Evolutionary conservation across 768 basidiomycete genomes (phyloP), one percentile per base, ranked within the genome.

Genomic region (Clathrus columnatus): DNA sequence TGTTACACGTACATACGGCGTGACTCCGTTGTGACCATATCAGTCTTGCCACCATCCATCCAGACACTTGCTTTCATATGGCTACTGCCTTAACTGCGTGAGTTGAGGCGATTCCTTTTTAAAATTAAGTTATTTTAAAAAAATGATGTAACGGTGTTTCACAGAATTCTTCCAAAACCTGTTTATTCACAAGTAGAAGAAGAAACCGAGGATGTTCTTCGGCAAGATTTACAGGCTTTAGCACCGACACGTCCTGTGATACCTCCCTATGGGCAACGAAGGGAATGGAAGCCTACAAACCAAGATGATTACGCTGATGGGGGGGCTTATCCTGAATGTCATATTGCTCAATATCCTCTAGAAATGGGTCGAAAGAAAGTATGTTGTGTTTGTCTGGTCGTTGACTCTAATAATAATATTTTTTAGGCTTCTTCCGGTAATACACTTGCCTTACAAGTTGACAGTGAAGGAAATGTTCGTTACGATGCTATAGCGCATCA

Each of bases 401-500:
- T 57, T 24, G 23, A 32, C 30, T 29, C 45, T 21, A 52, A 17
- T 21, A 14, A 20, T 10, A n/a, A 26, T 20, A 10, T 16, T 46
- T 44, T 44, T 7, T 58, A 95, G 91, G 84, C 88, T 1, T 84
- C 89, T 4, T 84, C 89, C 21, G 95, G 95, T 5, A 95, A 94
- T 64, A 98, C 96, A 0, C 80, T 99, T 7, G 93, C 96, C 5
- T 80, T 99, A 3, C 94, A 95, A 78, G 95, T 98, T 26, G 95
- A 99, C 65, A 82, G 81, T 57, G 94, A 96, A 68, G 96, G 96
- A 46, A 94, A 92, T 59, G 93, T 98, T 50, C 86, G 91, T 60
- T 99, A 97, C 67, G 94, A 96, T 69, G 94, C 90, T 50, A 97
- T 98, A 61, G 95, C 95, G 7, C 85, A 86, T 58, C 93, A 98